Conservation (phyloP, 2,329 filamentous ascomycete species). For the Aspergillus sp. region DNA sequence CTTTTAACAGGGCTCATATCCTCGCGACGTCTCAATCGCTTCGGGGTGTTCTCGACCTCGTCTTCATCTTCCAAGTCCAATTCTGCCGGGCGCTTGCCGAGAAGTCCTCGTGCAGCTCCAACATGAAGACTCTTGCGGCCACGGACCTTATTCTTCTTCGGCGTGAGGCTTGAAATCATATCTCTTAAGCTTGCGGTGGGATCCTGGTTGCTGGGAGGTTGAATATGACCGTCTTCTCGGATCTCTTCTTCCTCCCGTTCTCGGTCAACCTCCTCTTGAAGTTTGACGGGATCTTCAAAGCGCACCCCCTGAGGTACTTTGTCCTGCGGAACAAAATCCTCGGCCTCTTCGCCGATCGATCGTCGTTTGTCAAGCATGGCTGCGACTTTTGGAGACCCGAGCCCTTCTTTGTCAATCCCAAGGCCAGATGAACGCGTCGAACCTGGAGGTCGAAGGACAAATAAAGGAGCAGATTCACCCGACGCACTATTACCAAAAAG, state of each 20-base stretch:
- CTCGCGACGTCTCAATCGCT: conserved; percentile 70
- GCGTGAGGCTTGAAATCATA: conserved; percentile 75
- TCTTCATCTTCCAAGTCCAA: conserved; percentile 65
- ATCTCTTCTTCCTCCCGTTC: conserved; percentile 62
- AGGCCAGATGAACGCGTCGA: conserved; percentile 63
- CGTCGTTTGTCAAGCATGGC: conserved; percentile 69
- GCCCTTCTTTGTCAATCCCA: conserved; percentile 67
- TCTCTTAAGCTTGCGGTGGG: conserved; percentile 68
- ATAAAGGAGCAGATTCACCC: conserved; percentile 60
- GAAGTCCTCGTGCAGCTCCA: conserved; percentile 69
- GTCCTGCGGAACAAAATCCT: conserved; percentile 60
- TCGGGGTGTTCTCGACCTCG: conserved; percentile 55
- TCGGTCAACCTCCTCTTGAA: conserved; percentile 63
- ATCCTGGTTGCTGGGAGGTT: conserved; percentile 56
- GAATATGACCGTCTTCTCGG: conserved; percentile 58
- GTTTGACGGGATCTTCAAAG: conserved; percentile 64
- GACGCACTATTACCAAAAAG: conserved; percentile 59
- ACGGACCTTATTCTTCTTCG: conserved; percentile 67
- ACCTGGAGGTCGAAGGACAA: conserved; percentile 62
- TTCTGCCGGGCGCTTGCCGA: conserved; percentile 73
- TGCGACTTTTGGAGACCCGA: conserved; percentile 73
- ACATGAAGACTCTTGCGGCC: conserved; percentile 75
- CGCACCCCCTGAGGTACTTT: conserved; percentile 50
- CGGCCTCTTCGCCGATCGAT: conserved; percentile 68
- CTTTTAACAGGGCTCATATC: conserved; percentile 72